Conservation (phyloP, 2,329 filamentous ascomycete genomes). For the Ascochyta clinopodiicola region DNA sequence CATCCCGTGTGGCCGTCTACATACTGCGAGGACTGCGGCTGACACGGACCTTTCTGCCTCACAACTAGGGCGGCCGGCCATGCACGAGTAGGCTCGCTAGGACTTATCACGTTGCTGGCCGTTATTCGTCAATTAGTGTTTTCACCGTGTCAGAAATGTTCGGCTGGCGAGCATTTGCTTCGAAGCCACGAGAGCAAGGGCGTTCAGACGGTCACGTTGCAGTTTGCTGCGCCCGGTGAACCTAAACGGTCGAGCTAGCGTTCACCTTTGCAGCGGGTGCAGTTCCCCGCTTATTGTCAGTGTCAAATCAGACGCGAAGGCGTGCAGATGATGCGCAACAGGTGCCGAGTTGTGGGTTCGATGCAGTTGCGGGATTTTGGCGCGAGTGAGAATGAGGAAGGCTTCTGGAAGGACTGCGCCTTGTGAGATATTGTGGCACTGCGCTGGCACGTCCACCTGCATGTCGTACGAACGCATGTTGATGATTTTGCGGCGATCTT, state of each 20-base stretch:
- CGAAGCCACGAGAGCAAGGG: conserved; percentile 8
- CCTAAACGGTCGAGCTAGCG: conserved; percentile 12
- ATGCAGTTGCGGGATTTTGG: conserved; percentile 11
- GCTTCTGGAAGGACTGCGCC: conserved; percentile 25
- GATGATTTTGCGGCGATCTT: neutral
- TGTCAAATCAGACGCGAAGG: conserved; percentile 4
- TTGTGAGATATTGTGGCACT: conserved; percentile 9
- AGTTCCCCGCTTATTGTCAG: conserved; percentile 9
- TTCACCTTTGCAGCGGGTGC: conserved; percentile 4
- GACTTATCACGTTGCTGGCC: conserved; percentile 15
- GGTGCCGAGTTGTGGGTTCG: conserved; percentile 3
- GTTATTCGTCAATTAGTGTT: conserved; percentile 20
- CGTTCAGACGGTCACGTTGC: conserved; percentile 14
- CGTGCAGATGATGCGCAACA: conserved; percentile 5
- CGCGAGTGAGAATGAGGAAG: conserved; percentile 15
- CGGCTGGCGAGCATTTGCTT: conserved; percentile 11
- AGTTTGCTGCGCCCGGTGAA: conserved; percentile 13
- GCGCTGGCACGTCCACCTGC: neutral
- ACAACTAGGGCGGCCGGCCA: conserved; percentile 9
- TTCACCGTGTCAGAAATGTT: conserved; percentile 11
- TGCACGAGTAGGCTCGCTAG: conserved; percentile 14
- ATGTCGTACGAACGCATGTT: conserved; percentile 10
- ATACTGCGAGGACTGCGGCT: conserved; percentile 10
- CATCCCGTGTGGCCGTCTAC: conserved; percentile 2
- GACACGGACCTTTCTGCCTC: conserved; percentile 15